These are phyloP conservation scores for Echria macrotheca DNA, from an alignment of 495 filamentous ascomycete species.

Conservation along the genomic window DNA sequence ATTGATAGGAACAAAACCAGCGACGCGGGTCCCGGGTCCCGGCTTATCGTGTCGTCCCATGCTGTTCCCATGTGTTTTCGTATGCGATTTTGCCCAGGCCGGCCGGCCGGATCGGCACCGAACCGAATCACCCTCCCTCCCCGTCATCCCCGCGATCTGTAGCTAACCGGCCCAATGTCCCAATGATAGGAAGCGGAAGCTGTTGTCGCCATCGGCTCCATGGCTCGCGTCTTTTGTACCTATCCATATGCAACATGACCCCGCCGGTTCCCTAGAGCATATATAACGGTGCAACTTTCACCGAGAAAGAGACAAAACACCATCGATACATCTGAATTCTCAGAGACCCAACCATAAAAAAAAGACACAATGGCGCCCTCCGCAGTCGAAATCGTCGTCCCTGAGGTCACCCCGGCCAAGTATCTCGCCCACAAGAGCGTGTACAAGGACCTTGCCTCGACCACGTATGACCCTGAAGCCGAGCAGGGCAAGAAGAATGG, in stretches of 20 bases:
- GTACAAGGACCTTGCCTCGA: conserved; percentile 58
- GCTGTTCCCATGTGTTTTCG: no score
- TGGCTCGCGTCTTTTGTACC: conserved; percentile 13
- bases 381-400: conserved; percentile 28
- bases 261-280: background rate
- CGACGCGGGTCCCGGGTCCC: no score
- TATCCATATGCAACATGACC: no score
- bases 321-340: background rate
- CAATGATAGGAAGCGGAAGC: conserved; percentile 5
- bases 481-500: conserved; percentile 42
- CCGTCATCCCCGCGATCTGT: no score
- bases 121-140: no score
- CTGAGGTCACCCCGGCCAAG: conserved; percentile 24
- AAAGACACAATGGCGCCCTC: conserved; percentile 24
- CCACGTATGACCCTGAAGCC: conserved; percentile 45
- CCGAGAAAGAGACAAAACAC: no score
- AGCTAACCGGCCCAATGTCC: no score
- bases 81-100: background rate
- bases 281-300: no score
- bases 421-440: conserved; percentile 40
- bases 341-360: background rate
- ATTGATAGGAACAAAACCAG: no score
- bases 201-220: conserved; percentile 23
- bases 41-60: no score
- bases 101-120: conserved; percentile 5